phyloP scores from a whole-genome alignment of 257 asterid genomes.

The Gentiana dahurica region DNA sequence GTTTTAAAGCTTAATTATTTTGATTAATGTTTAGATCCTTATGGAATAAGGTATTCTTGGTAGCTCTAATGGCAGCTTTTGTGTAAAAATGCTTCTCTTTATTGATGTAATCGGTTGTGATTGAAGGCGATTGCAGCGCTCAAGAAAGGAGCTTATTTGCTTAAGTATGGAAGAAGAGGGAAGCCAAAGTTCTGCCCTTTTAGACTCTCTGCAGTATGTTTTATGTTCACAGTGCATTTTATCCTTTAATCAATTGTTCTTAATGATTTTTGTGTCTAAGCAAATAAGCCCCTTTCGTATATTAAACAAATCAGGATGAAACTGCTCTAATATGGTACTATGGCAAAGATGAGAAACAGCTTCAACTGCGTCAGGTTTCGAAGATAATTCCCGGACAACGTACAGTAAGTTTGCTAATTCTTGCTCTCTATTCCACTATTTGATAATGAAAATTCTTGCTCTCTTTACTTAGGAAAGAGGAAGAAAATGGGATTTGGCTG shows the following conservation, averaged over 20 bases:
- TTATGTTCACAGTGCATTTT: not conserved
- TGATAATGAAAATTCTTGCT: not conserved
- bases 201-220: constrained; percentile 78
- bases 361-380: constrained; percentile 60
- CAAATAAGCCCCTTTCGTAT: not conserved
- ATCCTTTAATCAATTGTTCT: not conserved
- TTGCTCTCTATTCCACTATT: not conserved
- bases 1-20: too few species aligned
- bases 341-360: constrained; percentile 77
- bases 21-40: not conserved
- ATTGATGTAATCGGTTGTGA: constrained; percentile 8
- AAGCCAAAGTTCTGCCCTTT: constrained; percentile 94
- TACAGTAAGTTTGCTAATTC: constrained; percentile 57
- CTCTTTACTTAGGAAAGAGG: not conserved
- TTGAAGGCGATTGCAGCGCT: constrained; percentile 78
- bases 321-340: constrained; percentile 77
- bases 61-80: not conserved
- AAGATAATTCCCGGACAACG: constrained; percentile 92
- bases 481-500: not conserved
- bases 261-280: not conserved
- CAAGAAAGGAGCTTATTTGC: constrained; percentile 82
- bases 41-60: not conserved
- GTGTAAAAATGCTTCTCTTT: constrained; percentile 7
- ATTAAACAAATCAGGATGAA: constrained; percentile 55
- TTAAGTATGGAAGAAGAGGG: constrained; percentile 93